phyloP scores from a whole-genome alignment of 2,329 filamentous ascomycete genomes.

The Aspergillus hiratsukae region DNA sequence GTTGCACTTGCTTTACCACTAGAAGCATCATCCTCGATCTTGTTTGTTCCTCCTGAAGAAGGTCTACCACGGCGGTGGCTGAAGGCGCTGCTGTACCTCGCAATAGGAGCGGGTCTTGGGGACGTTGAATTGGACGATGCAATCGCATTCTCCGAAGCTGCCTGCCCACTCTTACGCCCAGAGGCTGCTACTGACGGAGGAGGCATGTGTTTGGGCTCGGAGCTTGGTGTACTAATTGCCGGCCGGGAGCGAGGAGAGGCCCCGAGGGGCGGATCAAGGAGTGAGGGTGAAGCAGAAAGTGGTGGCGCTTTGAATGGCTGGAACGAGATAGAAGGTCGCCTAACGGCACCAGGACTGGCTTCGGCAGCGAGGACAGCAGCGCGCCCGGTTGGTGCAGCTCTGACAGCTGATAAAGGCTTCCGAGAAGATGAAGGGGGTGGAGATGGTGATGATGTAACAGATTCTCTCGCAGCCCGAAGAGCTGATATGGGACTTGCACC shows the following conservation, averaged over 20 bases:
- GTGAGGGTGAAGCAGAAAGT: constrained; percentile 79
- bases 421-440: constrained; percentile 49
- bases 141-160: constrained; percentile 57
- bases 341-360: constrained; percentile 49
- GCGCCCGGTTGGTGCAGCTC: constrained; percentile 28
- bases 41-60: constrained; percentile 68
- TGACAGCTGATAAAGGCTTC: constrained; percentile 40
- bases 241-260: constrained; percentile 49
- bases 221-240: constrained; percentile 37
- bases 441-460: constrained; percentile 46
- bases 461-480: constrained; percentile 63
- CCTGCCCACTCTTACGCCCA: constrained; percentile 44
- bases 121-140: constrained; percentile 68
- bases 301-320: constrained; percentile 96
- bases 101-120: constrained; percentile 71
- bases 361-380: constrained; percentile 41
- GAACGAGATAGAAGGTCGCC: constrained; percentile 81
- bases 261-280: constrained; percentile 45
- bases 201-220: constrained; percentile 38
- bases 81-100: constrained; percentile 91
- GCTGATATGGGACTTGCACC: constrained; percentile 84
- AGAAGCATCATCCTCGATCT: constrained; percentile 48
- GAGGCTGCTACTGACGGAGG: constrained; percentile 35
- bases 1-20: constrained; percentile 56
- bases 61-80: constrained; percentile 74